Evolutionary conservation across 1,284 basidiomycete species (phyloP).

Genomic region (Abortiporus biennis): DNA sequence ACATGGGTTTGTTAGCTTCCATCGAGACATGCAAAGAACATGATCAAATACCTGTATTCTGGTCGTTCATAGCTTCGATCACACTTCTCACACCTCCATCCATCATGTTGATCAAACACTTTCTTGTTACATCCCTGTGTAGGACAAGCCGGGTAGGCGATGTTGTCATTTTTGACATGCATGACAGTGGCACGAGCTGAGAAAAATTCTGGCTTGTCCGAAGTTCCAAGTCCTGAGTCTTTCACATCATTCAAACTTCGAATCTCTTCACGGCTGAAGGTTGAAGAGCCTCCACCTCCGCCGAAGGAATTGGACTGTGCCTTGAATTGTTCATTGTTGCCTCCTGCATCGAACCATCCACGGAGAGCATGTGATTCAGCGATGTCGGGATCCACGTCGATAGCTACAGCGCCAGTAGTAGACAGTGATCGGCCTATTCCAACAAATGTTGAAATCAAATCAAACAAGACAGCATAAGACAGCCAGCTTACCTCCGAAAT

Average conservation of each 20-base stretch:
- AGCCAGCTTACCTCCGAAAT: constrained; percentile 84
- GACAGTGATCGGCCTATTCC: constrained; percentile 82
- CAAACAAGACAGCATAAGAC: constrained; percentile 6
- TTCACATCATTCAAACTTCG: constrained; percentile 82
- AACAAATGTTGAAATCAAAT: constrained; percentile 33
- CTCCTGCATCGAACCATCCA: constrained; percentile 87
- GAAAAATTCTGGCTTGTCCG: constrained; percentile 83
- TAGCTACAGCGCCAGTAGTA: constrained; percentile 60
- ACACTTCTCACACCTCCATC: constrained; percentile 98
- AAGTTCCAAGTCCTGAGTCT: constrained; percentile 70
- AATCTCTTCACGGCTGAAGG: constrained; percentile 66
- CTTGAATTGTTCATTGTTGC: constrained; percentile 59
- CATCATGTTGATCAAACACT: constrained; percentile 62
- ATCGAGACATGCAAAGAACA: background rate
- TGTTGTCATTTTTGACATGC: constrained; percentile 84
- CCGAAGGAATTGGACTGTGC: constrained; percentile 51
- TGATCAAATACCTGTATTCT: constrained; percentile 62
- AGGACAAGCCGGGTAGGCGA: constrained; percentile 90
- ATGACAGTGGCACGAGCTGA: constrained; percentile 80
- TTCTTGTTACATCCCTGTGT: constrained; percentile 88
- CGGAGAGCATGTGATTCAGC: constrained; percentile 80
- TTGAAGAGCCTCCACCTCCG: constrained; percentile 23
- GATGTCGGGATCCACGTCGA: constrained; percentile 87
- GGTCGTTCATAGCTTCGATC: constrained; percentile 69
- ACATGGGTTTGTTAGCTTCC: background rate